A percentile compares a stretch with the other conserved stretches of the same genome.
These are phyloP conservation scores for Geranium brycei DNA, from an alignment of 345 rosid genomes.

Conservation along the genomic window DNA sequence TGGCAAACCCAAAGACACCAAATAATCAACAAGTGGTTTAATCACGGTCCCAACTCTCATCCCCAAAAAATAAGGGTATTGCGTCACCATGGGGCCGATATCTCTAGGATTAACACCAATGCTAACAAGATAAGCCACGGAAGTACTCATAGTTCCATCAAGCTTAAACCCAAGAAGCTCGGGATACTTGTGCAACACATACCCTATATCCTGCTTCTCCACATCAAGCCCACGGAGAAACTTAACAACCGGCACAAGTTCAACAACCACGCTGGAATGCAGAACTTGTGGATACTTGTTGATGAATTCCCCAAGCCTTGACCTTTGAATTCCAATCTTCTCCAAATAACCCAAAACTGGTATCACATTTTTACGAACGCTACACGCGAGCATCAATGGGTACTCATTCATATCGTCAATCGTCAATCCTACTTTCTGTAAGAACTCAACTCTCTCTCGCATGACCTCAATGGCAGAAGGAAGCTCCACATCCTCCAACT, in stretches of 20 bases:
- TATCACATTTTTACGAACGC: conserved; percentile 72
- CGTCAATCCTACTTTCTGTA: conserved; percentile 64
- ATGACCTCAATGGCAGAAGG: conserved; percentile 86
- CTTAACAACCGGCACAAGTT: conserved; percentile 79
- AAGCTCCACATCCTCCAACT: conserved; percentile 58
- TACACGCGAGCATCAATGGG: conserved; percentile 73
- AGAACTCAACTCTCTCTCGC: conserved; percentile 71
- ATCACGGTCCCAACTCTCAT: conserved; percentile 91
- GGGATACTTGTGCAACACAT: conserved; percentile 73
- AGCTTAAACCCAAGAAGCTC: conserved; percentile 88
- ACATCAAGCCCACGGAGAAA: conserved; percentile 87
- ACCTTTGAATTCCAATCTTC: conserved; percentile 55
- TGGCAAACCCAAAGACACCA: conserved; percentile 60
- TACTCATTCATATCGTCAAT: conserved; percentile 78
- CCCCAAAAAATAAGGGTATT: conserved; percentile 71
- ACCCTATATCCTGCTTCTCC: conserved; percentile 72
- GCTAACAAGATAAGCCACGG: conserved; percentile 83
- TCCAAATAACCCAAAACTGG: conserved; percentile 84
- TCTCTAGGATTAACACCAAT: conserved; percentile 88
- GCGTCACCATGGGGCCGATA: conserved; percentile 90
- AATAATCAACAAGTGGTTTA: conserved; percentile 66
- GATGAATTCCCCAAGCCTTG: conserved; percentile 73
- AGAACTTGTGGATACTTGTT: conserved; percentile 74
- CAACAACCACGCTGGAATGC: conserved; percentile 76
- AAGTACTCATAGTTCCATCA: conserved; percentile 86